Evolutionary conservation across 768 basidiomycete species (phyloP).

Genomic region (Lactifluus piperatus): DNA sequence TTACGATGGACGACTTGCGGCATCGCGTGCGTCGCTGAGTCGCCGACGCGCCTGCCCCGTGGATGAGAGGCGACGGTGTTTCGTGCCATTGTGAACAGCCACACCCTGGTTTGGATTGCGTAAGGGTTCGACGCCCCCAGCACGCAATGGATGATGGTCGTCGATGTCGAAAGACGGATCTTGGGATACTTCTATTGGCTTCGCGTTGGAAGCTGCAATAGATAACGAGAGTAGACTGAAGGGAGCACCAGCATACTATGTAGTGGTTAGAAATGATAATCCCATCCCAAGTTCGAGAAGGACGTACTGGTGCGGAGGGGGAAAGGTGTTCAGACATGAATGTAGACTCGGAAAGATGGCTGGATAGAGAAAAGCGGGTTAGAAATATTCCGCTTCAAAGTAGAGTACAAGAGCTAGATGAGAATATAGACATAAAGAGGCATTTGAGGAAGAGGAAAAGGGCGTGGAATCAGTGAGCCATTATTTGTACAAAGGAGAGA

Average conservation of each 20-base stretch:
- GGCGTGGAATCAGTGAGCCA: constrained; percentile 14
- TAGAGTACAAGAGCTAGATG: constrained; percentile 13
- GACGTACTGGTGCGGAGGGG: constrained; percentile 6
- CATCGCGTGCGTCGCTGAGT: constrained; percentile 73
- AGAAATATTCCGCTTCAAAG: background rate
- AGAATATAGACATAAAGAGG: constrained; percentile 16
- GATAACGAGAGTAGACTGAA: constrained; percentile 64
- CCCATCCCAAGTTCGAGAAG: background rate
- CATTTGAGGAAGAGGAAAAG: constrained; percentile 10
- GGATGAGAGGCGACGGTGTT: constrained; percentile 66
- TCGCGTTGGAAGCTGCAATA: constrained; percentile 44
- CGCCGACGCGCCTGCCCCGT: constrained; percentile 61
- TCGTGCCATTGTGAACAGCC: constrained; percentile 25
- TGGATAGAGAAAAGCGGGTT: background rate
- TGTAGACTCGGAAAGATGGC: background rate
- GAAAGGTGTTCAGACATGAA: constrained; percentile 11
- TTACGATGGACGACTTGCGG: constrained; percentile 65
- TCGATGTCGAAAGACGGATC: constrained; percentile 19
- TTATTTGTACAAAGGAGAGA: background rate
- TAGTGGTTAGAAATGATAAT: background rate
- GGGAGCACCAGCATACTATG: constrained; percentile 7
- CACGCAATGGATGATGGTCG: constrained; percentile 11
- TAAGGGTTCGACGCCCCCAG: background rate
- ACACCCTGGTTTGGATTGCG: constrained; percentile 20
- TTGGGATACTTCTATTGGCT: constrained; percentile 35